These are phyloP conservation scores for Coniferiporia weirii DNA, from an alignment of 1,284 basidiomycete genomes.

Conservation along the genomic window DNA sequence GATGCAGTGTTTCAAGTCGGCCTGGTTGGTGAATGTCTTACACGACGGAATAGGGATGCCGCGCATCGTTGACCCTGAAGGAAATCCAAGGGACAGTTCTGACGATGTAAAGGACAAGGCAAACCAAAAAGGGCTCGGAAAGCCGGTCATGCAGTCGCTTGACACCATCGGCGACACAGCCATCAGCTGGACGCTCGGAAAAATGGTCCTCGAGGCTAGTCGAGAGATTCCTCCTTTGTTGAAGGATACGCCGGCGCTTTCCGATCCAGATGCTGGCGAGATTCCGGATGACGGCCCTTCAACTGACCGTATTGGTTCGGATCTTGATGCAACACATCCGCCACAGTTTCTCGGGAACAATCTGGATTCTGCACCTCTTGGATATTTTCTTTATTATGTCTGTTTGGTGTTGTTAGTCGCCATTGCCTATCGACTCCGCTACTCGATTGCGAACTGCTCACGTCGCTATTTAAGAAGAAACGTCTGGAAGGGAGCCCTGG, in stretches of 20 bases:
- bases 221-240: conserved; percentile 62
- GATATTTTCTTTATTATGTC: conserved; percentile 49
- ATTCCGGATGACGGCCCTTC: not conserved
- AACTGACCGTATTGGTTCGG: not conserved
- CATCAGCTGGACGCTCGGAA: conserved; percentile 97
- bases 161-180: conserved; percentile 90
- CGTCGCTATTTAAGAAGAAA: conserved; percentile 41
- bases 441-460: conserved; percentile 42
- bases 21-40: conserved; percentile 95
- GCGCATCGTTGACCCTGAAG: conserved; percentile 80
- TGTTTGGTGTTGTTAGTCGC: conserved; percentile 37
- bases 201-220: conserved; percentile 96
- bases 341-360: conserved; percentile 54
- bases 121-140: conserved; percentile 73
- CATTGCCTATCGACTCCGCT: conserved; percentile 50
- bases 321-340: conserved; percentile 36
- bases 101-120: conserved; percentile 72
- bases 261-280: conserved; percentile 59
- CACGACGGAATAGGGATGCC: conserved; percentile 97
- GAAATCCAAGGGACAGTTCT: conserved; percentile 58
- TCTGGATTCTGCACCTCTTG: conserved; percentile 64
- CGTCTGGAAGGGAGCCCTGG: conserved; percentile 33
- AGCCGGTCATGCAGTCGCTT: conserved; percentile 84
- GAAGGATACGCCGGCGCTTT: conserved; percentile 47
- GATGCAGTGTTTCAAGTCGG: conserved; percentile 99